These are phyloP conservation scores for Candida namnaoensis DNA, from an alignment of 805 yeast genomes.

Conservation along the genomic window DNA sequence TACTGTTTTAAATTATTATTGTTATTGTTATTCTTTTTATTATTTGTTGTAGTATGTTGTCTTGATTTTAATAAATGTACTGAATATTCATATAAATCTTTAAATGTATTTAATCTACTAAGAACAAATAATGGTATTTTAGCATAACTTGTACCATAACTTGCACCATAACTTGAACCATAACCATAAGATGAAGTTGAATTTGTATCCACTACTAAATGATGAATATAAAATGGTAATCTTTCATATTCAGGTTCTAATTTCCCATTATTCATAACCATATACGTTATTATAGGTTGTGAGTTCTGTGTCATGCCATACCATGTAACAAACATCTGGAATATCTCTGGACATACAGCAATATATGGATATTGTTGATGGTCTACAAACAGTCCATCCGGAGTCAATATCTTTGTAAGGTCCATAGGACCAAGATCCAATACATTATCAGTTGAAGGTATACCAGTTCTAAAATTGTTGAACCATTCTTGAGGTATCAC, in stretches of 20 bases:
- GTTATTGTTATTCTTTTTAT: too few species aligned
- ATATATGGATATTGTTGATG: constrained; percentile 18
- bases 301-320: constrained; percentile 39
- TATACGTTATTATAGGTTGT: constrained; percentile 25
- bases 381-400: constrained; percentile 33
- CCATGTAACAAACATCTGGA: constrained; percentile 37
- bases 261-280: constrained; percentile 20
- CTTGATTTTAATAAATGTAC: neutral
- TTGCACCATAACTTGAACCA: constrained; percentile 9
- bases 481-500: constrained; percentile 11
- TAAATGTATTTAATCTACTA: neutral
- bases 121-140: neutral
- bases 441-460: constrained; percentile 4
- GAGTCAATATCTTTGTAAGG: constrained; percentile 33
- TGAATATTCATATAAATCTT: neutral
- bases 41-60: neutral
- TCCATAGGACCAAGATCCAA: constrained; percentile 28
- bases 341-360: constrained; percentile 35
- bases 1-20: neutral
- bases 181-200: constrained; percentile 1
- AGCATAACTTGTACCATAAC: constrained; percentile 9
- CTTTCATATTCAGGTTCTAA: constrained; percentile 25
- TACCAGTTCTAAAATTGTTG: constrained; percentile 2
- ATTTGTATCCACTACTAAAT: constrained; percentile 14
- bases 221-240: constrained; percentile 27